Evolutionary conservation across 352 stramenopile species (phyloP).

Genomic region (Globisporangium emineosum): DNA sequence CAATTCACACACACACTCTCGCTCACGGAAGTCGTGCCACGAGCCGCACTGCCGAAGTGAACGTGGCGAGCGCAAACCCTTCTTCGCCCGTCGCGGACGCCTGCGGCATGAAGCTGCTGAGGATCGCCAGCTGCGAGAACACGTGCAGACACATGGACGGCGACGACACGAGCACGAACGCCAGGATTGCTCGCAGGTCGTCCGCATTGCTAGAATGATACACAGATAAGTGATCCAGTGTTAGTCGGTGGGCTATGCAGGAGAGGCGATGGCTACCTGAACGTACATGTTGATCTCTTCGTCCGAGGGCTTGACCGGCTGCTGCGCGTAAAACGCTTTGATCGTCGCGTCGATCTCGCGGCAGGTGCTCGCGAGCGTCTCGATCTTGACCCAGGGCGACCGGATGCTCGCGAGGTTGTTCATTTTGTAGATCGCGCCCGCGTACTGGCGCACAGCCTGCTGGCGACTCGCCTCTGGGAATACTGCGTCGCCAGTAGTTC

Average conservation of each 20-base stretch:
- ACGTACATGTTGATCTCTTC: slow-evolving; percentile 41
- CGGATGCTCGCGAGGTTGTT: slow-evolving; percentile 43
- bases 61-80: slow-evolving; percentile 55
- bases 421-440: slow-evolving; percentile 36
- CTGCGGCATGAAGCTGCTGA: slow-evolving; percentile 48
- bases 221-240: too few species aligned
- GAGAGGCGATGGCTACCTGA: not conserved
- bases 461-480: slow-evolving; percentile 13
- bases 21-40: slow-evolving; percentile 28
- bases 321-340: slow-evolving; percentile 37
- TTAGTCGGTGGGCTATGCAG: not conserved
- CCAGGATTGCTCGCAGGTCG: slow-evolving; percentile 46
- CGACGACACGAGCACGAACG: slow-evolving; percentile 50
- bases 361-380: slow-evolving; percentile 43
- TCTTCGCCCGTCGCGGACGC: slow-evolving; percentile 30
- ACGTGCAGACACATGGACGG: slow-evolving; percentile 41
- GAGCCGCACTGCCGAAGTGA: slow-evolving; percentile 41
- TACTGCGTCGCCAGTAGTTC: slow-evolving; percentile 22
- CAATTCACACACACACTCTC: too few species aligned
- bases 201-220: slow-evolving; percentile 32
- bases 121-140: slow-evolving; percentile 56
- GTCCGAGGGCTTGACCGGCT: slow-evolving; percentile 11
- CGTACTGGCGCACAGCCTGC: slow-evolving; percentile 35
- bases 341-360: slow-evolving; percentile 40
- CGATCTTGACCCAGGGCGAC: slow-evolving; percentile 54